Percentiles rank a stretch among this genome's conserved stretches.
Evolutionary conservation across 306 rosid species (phyloP).

Genomic region (Cicer yamashitae): DNA sequence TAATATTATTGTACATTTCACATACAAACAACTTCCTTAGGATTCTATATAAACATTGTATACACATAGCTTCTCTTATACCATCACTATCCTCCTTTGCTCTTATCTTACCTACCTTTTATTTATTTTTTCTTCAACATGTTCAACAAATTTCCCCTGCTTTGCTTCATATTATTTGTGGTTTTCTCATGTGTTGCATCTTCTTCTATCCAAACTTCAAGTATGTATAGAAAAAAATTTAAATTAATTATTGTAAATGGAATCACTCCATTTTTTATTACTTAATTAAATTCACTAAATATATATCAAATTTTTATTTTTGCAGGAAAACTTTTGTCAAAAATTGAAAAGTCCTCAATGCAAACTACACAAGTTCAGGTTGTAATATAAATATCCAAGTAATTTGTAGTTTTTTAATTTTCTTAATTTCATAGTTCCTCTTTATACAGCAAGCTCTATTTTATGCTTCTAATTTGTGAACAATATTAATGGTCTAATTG

Average conservation of each 20-base stretch:
- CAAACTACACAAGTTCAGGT: constrained; percentile 37
- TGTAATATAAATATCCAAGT: background rate
- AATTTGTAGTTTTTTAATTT: background rate
- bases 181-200: constrained; percentile 36
- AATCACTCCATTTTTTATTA: background rate
- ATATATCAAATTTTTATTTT: background rate
- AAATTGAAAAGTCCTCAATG: constrained; percentile 17
- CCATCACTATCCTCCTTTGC: background rate
- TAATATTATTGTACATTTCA: background rate
- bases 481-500: background rate
- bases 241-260: background rate
- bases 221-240: constrained; percentile 42
- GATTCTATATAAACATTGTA: constrained; percentile 32
- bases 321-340: constrained; percentile 50
- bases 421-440: background rate
- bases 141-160: constrained; percentile 30
- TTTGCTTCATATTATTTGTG: constrained; percentile 35
- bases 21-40: background rate
- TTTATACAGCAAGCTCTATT: background rate
- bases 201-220: constrained; percentile 48
- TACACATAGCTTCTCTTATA: constrained; percentile 1
- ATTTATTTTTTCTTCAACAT: constrained; percentile 28
- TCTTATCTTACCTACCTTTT: background rate
- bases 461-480: background rate
- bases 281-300: background rate